A percentile compares a stretch with the other conserved stretches of the same genome.
Conservation (phyloP, 768 basidiomycete genomes). For the Phlegmacium glaucopus region DNA sequence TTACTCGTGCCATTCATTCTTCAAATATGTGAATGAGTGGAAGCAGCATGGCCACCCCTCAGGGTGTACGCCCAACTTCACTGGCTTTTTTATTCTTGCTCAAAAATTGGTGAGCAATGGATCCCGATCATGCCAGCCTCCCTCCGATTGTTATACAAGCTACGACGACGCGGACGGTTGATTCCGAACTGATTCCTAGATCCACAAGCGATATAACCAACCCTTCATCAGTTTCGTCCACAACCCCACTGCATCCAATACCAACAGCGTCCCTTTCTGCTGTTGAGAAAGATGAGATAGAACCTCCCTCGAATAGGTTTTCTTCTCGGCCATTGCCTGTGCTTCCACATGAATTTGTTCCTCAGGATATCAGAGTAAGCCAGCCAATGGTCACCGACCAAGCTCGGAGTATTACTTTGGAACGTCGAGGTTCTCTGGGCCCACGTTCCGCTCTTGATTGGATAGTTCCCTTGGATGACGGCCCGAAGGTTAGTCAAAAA, state of each 20-base stretch:
- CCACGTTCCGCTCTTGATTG: conserved; percentile 7
- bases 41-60: too few relatives aligned
- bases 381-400: not conserved
- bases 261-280: not conserved
- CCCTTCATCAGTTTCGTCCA: not conserved
- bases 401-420: not conserved
- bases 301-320: not conserved
- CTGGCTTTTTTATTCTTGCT: too few relatives aligned
- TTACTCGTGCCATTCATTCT: too few relatives aligned
- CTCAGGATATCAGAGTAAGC: not conserved
- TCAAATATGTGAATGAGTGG: too few relatives aligned
- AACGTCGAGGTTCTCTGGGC: not conserved
- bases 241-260: not conserved
- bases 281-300: not conserved
- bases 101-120: too few relatives aligned
- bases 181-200: not conserved
- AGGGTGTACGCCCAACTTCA: too few relatives aligned
- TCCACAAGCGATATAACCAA: not conserved
- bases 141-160: not conserved
- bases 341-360: not conserved
- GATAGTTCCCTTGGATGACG: conserved; percentile 3
- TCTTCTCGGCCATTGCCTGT: not conserved
- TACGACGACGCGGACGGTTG: not conserved
- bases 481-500: not conserved
- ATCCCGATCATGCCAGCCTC: too few relatives aligned